These are phyloP conservation scores for Ophiostoma perfectum DNA, from an alignment of 2,329 filamentous ascomycete genomes.

Conservation along the genomic window DNA sequence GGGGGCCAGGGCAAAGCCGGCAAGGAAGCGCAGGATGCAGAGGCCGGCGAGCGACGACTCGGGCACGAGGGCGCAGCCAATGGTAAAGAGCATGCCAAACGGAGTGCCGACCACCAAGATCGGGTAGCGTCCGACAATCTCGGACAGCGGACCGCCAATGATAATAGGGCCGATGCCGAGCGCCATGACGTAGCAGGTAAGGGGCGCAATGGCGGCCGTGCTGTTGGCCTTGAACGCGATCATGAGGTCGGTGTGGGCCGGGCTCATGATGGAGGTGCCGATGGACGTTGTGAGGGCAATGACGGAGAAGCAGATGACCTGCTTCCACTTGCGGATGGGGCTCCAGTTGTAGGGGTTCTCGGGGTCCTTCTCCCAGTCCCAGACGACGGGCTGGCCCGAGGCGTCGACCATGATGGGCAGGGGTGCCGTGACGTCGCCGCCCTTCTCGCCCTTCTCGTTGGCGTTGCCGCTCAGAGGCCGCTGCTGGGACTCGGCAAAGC, in stretches of 20 bases:
- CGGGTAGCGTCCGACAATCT: conserved; percentile 50
- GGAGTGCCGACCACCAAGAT: conserved; percentile 46
- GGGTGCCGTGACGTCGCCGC: not conserved
- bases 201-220: conserved; percentile 52
- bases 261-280: conserved; percentile 50
- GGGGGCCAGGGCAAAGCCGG: conserved; percentile 48
- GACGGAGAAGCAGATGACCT: conserved; percentile 36
- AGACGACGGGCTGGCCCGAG: conserved; percentile 13
- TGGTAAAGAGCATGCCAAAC: conserved; percentile 49
- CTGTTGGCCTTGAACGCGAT: conserved; percentile 49
- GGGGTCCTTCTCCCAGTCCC: conserved; percentile 37
- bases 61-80: conserved; percentile 49
- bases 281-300: conserved; percentile 46
- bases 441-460: not conserved
- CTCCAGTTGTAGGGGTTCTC: conserved; percentile 52
- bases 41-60: conserved; percentile 43
- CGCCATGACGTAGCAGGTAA: conserved; percentile 57
- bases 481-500: not conserved
- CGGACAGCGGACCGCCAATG: conserved; percentile 54
- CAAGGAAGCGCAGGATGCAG: conserved; percentile 51
- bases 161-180: conserved; percentile 55
- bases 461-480: not conserved
- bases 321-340: conserved; percentile 36
- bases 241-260: conserved; percentile 44
- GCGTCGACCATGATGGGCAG: conserved; percentile 15